Evolutionary conservation across 1,284 basidiomycete species (phyloP).

Genomic region (Apiotrichum veenhuisii): DNA sequence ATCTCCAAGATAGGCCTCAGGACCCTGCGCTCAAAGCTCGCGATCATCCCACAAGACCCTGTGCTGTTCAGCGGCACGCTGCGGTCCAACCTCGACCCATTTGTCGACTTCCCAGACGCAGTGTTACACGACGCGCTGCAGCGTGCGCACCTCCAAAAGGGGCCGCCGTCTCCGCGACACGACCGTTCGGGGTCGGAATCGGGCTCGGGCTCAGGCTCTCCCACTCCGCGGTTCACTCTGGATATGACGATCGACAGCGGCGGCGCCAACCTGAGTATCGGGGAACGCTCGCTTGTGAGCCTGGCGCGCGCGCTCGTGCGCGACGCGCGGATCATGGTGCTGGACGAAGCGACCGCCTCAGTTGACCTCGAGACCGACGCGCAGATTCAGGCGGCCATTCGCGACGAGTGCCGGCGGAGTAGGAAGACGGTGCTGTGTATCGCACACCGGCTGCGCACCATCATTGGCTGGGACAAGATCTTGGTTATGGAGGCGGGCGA

Average conservation of each 20-base stretch:
- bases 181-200: no score
- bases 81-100: slow-evolving; percentile 68
- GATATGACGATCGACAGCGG: slow-evolving; percentile 48
- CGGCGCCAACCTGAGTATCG: slow-evolving; percentile 26
- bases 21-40: slow-evolving; percentile 51
- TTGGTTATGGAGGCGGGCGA: slow-evolving; percentile 45
- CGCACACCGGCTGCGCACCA: slow-evolving; percentile 70
- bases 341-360: slow-evolving; percentile 55
- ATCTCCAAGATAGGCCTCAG: slow-evolving; percentile 52
- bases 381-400: slow-evolving; percentile 68
- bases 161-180: background rate
- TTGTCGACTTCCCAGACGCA: slow-evolving; percentile 68
- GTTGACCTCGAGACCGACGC: slow-evolving; percentile 77
- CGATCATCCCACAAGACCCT: slow-evolving; percentile 82
- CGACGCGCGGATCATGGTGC: slow-evolving; percentile 63
- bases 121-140: slow-evolving; percentile 75
- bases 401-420: slow-evolving; percentile 58
- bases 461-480: slow-evolving; percentile 52
- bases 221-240: slow-evolving; percentile 60
- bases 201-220: no score
- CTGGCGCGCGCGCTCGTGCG: slow-evolving; percentile 67
- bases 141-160: slow-evolving; percentile 65
- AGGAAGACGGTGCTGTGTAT: slow-evolving; percentile 60
- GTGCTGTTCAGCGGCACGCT: slow-evolving; percentile 58
- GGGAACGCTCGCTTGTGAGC: slow-evolving; percentile 51